Conservation (phyloP, 768 basidiomycete genomes). For the Plicaturopsis crispa region DNA sequence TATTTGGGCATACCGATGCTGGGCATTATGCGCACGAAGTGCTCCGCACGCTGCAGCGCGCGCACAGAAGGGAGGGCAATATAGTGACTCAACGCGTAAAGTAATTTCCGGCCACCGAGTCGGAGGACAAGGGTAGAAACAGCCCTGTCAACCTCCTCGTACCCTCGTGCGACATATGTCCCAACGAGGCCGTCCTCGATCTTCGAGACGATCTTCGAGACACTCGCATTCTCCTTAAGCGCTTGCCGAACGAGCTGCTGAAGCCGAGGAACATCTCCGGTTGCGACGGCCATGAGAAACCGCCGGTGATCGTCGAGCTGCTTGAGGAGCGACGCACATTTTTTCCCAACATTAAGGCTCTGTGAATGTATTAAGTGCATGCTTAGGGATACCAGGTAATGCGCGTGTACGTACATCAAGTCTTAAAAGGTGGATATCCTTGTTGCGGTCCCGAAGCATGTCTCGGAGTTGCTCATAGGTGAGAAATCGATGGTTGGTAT, state of each 20-base stretch:
- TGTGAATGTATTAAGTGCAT: too few relatives aligned
- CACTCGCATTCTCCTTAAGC: conserved; percentile 7
- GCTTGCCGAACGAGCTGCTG: conserved; percentile 18
- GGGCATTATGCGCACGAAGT: conserved; percentile 10
- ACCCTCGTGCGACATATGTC: conserved; percentile 14
- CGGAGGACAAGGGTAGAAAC: conserved; percentile 17
- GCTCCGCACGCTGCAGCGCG: conserved; percentile 8
- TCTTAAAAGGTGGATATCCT: too few relatives aligned
- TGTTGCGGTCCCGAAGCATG: too few relatives aligned
- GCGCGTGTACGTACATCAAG: too few relatives aligned
- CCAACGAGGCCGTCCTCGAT: conserved; percentile 10
- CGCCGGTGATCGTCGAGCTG: conserved; percentile 3
- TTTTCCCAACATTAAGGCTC: too few relatives aligned
- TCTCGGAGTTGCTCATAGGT: too few relatives aligned
- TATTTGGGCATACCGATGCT: conserved; percentile 7
- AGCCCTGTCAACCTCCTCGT: conserved; percentile 14
- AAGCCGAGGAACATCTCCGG: conserved; percentile 17
- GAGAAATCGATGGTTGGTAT: too few relatives aligned
- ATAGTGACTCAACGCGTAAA: conserved; percentile 20
- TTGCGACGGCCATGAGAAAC: conserved; percentile 10
- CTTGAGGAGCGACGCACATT: neutral
- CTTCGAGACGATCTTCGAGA: conserved; percentile 9
- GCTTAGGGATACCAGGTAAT: too few relatives aligned
- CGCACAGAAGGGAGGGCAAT: conserved; percentile 14
- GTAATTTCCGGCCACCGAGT: conserved; percentile 20